Evolutionary conservation across 2,329 filamentous ascomycete genomes (phyloP).

Genomic region (Aspergillus quadricinctus): DNA sequence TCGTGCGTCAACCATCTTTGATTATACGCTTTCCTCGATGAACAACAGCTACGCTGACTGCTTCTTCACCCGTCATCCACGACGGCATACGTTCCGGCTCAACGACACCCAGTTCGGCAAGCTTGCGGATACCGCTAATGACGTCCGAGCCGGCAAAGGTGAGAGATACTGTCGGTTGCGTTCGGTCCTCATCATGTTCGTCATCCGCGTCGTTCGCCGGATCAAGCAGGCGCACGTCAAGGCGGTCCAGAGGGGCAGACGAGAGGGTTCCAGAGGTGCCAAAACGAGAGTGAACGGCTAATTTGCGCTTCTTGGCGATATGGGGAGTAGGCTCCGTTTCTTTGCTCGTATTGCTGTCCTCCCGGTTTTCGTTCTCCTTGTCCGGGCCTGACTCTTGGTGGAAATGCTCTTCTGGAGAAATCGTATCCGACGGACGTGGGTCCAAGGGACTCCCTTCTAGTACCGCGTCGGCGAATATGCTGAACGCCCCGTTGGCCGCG

Average conservation of each 20-base stretch:
- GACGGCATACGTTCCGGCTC: constrained; percentile 76
- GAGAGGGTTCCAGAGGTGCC: constrained; percentile 51
- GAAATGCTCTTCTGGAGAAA: constrained; percentile 29
- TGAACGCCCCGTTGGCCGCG: constrained; percentile 71
- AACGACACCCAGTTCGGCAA: constrained; percentile 69
- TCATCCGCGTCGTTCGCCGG: constrained; percentile 7
- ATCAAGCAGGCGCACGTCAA: constrained; percentile 51
- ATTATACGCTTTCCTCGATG: constrained; percentile 49
- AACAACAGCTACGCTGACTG: constrained; percentile 69
- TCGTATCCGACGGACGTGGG: constrained; percentile 36
- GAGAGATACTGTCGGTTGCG: constrained; percentile 40
- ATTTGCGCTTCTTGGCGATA: constrained; percentile 54
- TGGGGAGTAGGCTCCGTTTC: constrained; percentile 1
- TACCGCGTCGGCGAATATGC: constrained; percentile 66
- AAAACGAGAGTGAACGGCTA: constrained; percentile 66
- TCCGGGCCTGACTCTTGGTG: constrained; percentile 7
- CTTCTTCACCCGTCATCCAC: constrained; percentile 87
- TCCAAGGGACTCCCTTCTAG: constrained; percentile 50
- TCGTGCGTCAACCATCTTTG: constrained; percentile 15
- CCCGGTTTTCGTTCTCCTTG: constrained; percentile 12
- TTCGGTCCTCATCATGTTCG: background rate
- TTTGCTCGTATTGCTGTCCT: constrained; percentile 13
- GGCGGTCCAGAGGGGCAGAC: constrained; percentile 40
- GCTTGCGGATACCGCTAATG: constrained; percentile 71
- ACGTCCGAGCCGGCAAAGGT: constrained; percentile 73